phyloP scores from a whole-genome alignment of 2,329 filamentous ascomycete genomes.

The Fusarium sp. region DNA sequence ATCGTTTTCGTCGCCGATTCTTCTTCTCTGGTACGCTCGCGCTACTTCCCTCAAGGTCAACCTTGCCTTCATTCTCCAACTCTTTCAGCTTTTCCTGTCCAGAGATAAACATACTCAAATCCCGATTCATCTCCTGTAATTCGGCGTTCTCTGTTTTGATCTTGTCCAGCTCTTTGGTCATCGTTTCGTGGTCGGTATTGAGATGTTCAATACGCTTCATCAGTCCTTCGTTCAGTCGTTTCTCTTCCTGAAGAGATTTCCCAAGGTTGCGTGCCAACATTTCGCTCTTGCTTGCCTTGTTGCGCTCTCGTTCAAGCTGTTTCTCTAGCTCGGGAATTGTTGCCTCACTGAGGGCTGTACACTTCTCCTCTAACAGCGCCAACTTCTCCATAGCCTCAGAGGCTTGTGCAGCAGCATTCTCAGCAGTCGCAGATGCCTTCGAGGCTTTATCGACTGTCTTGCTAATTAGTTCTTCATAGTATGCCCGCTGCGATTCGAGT shows the following conservation, averaged over 20 bases:
- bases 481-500: slow-evolving; percentile 89
- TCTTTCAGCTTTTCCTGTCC: slow-evolving; percentile 83
- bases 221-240: slow-evolving; percentile 82
- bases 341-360: slow-evolving; percentile 61
- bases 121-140: slow-evolving; percentile 85
- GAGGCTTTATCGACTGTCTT: slow-evolving; percentile 91
- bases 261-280: slow-evolving; percentile 80
- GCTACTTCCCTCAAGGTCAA: slow-evolving; percentile 77
- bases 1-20: slow-evolving; percentile 60
- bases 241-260: slow-evolving; percentile 85
- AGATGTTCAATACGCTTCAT: slow-evolving; percentile 84
- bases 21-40: slow-evolving; percentile 73
- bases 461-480: slow-evolving; percentile 92
- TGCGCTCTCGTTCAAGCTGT: slow-evolving; percentile 75
- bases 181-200: slow-evolving; percentile 67
- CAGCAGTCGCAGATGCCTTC: slow-evolving; percentile 74
- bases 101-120: slow-evolving; percentile 87
- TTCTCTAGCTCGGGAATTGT: slow-evolving; percentile 77
- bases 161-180: slow-evolving; percentile 67
- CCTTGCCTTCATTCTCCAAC: slow-evolving; percentile 69
- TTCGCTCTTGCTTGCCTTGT: slow-evolving; percentile 76
- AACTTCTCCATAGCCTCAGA: slow-evolving; percentile 63
- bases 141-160: slow-evolving; percentile 75
- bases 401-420: slow-evolving; percentile 66
- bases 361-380: slow-evolving; percentile 59